Conservation (phyloP, 2,329 filamentous ascomycete genomes). For the Beauveria scarabaeidicola region DNA sequence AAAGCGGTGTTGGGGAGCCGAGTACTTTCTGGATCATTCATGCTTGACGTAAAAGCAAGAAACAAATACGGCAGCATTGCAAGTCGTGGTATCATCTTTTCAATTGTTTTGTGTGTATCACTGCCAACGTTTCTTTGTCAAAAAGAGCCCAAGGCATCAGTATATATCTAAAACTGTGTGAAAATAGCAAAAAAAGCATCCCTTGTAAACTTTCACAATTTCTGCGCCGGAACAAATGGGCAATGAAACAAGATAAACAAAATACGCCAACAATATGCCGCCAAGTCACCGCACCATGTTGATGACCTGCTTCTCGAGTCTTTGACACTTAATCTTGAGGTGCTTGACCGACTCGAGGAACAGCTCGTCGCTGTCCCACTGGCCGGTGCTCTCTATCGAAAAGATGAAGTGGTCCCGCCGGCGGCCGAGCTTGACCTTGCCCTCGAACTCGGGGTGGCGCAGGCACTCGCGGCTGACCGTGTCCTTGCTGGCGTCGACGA, state of each 20-base stretch:
- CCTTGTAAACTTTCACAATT: constrained; percentile 9
- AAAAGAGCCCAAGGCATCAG: constrained; percentile 1
- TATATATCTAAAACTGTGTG: constrained; percentile 9
- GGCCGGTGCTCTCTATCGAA: constrained; percentile 86
- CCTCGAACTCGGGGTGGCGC: constrained; percentile 85
- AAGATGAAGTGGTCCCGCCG: constrained; percentile 96
- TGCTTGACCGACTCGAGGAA: constrained; percentile 84
- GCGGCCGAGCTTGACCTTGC: constrained; percentile 88
- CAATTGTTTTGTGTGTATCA: not conserved
- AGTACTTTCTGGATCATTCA: not conserved
- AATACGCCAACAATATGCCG: constrained; percentile 6
- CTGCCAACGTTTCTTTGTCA: not conserved
- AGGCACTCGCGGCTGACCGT: constrained; percentile 91
- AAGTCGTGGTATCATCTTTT: constrained; percentile 1
- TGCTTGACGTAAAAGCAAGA: not conserved
- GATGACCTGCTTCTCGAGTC: constrained; percentile 61
- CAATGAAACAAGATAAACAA: not conserved
- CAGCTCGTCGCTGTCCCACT: constrained; percentile 88
- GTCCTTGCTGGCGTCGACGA: constrained; percentile 81
- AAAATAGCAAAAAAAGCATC: not conserved
- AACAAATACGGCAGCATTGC: not conserved
- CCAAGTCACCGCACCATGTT: constrained; percentile 47
- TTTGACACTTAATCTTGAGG: constrained; percentile 75
- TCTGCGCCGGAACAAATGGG: constrained; percentile 4
- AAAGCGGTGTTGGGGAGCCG: not conserved